Conservation (phyloP, 192 early-diverging fungal species). For the Geranomyces michiganensis region DNA sequence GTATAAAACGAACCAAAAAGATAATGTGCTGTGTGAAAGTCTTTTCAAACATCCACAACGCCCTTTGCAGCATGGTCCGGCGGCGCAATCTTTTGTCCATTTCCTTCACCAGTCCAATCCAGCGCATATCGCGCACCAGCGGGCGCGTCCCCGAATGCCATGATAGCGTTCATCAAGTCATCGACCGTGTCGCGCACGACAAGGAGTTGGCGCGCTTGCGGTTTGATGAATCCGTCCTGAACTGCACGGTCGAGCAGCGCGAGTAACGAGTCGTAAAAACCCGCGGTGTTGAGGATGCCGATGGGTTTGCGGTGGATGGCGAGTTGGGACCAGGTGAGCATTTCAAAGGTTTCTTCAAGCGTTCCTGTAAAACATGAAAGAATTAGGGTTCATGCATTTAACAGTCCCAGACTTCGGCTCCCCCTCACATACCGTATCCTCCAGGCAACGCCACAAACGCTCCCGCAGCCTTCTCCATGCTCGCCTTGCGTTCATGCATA, state of each 20-base stretch:
- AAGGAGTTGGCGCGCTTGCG: slow-evolving; percentile 53
- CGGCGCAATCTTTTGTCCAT: too few species aligned
- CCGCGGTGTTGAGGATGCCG: slow-evolving; percentile 73
- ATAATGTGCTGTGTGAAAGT: too few species aligned
- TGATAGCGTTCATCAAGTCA: slow-evolving; percentile 50
- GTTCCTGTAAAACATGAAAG: slow-evolving; percentile 44
- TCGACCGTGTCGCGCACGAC: slow-evolving; percentile 60
- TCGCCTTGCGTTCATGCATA: slow-evolving; percentile 52
- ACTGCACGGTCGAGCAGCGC: slow-evolving; percentile 66
- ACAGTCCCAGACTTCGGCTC: too few species aligned
- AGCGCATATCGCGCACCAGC: too few species aligned
- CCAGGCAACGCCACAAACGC: slow-evolving; percentile 87
- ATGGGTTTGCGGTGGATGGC: slow-evolving; percentile 83
- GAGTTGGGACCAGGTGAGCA: slow-evolving; percentile 76
- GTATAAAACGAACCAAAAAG: too few species aligned
- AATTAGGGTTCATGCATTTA: background rate
- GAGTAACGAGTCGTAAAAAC: slow-evolving; percentile 73
- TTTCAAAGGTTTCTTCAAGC: slow-evolving; percentile 85
- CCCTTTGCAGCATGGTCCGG: too few species aligned
- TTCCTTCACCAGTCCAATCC: too few species aligned
- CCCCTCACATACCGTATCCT: slow-evolving; percentile 55
- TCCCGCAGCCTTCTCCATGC: slow-evolving; percentile 68
- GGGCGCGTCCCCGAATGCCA: background rate
- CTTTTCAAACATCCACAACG: too few species aligned
- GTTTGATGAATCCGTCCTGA: slow-evolving; percentile 66